Evolutionary conservation across 768 basidiomycete genomes (phyloP).

Genomic region (Trametes elegans): DNA sequence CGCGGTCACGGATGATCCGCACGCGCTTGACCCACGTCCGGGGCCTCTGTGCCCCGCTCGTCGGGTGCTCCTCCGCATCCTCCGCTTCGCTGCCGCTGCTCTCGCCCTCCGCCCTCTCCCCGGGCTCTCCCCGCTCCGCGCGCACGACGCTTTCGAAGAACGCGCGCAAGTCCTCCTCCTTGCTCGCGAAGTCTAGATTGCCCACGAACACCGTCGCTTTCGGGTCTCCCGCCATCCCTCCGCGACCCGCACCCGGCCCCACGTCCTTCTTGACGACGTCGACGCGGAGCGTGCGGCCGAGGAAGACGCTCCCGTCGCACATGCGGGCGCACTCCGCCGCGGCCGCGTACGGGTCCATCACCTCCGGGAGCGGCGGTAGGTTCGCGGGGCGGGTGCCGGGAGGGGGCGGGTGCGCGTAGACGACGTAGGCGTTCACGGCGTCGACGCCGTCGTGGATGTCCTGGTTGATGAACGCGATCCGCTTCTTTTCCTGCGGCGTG

Average conservation of each 20-base stretch:
- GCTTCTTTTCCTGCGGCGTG: constrained; percentile 84
- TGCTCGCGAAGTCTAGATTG: constrained; percentile 87
- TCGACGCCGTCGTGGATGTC: constrained; percentile 81
- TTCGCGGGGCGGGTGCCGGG: constrained; percentile 41
- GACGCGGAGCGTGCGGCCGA: constrained; percentile 77
- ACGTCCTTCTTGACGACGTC: constrained; percentile 54
- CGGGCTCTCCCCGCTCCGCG: constrained; percentile 65
- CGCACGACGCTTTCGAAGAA: constrained; percentile 83
- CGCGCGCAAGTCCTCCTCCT: constrained; percentile 83
- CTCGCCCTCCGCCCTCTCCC: constrained; percentile 27
- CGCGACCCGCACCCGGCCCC: constrained; percentile 24
- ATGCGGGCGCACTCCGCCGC: constrained; percentile 54
- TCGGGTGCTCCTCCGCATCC: constrained; percentile 28
- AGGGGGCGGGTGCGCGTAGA: constrained; percentile 73
- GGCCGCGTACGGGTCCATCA: constrained; percentile 70
- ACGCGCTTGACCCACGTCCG: constrained; percentile 76
- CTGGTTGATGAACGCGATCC: constrained; percentile 89
- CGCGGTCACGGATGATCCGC: constrained; percentile 85
- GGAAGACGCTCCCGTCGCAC: constrained; percentile 70
- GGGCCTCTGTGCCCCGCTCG: constrained; percentile 28
- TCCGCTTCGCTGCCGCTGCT: constrained; percentile 29
- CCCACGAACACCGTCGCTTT: constrained; percentile 88
- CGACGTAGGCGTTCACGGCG: constrained; percentile 84
- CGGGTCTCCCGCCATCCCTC: constrained; percentile 52
- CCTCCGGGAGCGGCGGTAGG: constrained; percentile 46